Evolutionary conservation across 225 moss, liverwort and hornwort species (phyloP).

Genomic region (Ulota crispa): DNA sequence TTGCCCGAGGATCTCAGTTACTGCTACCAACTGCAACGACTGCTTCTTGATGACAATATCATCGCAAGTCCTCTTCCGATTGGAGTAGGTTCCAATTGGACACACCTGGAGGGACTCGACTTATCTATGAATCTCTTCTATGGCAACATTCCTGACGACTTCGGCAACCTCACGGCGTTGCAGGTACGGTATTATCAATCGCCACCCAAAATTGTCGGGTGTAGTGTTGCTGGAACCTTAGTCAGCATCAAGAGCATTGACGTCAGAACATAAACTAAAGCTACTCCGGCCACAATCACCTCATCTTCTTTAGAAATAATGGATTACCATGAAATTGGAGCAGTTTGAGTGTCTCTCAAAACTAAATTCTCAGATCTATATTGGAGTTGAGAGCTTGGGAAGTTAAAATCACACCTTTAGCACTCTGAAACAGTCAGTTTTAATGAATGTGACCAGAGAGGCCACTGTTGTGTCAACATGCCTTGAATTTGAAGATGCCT

Average conservation of each 20-base stretch:
- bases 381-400: not conserved
- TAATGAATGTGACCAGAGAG: not conserved
- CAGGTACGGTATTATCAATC: constrained; percentile 27
- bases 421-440: not conserved
- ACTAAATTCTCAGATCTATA: not conserved
- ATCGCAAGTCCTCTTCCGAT: constrained; percentile 28
- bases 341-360: not conserved
- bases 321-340: not conserved
- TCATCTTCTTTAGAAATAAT: not conserved
- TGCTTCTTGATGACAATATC: constrained; percentile 26
- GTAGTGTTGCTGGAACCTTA: not conserved
- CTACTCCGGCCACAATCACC: not conserved
- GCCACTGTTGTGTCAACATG: not conserved
- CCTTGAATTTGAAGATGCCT: not conserved
- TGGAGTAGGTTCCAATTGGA: constrained; percentile 31
- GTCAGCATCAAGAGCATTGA: not conserved
- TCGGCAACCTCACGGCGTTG: constrained; percentile 38
- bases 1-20: constrained; percentile 26
- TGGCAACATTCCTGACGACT: constrained; percentile 38
- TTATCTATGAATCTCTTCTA: constrained; percentile 40
- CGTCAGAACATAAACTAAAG: not conserved
- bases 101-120: constrained; percentile 36
- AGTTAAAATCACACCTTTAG: not conserved
- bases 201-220: not conserved
- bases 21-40: constrained; percentile 25